phyloP scores from a whole-genome alignment of 108 stramenopile species.

The Discostella stelligeroides region DNA sequence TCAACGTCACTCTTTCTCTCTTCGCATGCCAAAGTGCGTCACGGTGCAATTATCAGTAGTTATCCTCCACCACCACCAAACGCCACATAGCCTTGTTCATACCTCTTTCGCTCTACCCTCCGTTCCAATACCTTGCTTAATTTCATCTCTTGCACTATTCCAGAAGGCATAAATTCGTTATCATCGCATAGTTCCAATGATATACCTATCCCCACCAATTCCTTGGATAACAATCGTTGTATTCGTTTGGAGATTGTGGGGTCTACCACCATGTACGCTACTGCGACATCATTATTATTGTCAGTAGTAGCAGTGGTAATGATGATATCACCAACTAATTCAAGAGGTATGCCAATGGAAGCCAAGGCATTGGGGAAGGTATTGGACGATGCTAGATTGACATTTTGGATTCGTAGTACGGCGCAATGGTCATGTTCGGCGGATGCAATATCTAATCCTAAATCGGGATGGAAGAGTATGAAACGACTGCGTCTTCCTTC shows the following conservation, averaged over 20 bases:
- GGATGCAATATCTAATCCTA: constrained; percentile 38
- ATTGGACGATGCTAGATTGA: constrained; percentile 40
- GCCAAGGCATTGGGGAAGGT: constrained; percentile 43
- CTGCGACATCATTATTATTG: too few relatives aligned
- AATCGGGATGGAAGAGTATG: constrained; percentile 45
- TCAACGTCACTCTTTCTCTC: too few relatives aligned
- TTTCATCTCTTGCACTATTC: constrained; percentile 49
- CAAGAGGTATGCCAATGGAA: constrained; percentile 38
- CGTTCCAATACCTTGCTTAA: constrained; percentile 40
- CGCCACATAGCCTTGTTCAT: constrained; percentile 40
- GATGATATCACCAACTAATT: constrained; percentile 51
- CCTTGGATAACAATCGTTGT: constrained; percentile 42
- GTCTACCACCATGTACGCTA: constrained; percentile 41
- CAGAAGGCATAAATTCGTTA: constrained; percentile 47
- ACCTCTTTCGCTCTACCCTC: constrained; percentile 41
- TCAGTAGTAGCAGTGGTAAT: constrained; percentile 12
- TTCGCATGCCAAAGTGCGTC: too few relatives aligned
- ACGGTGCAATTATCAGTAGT: too few relatives aligned
- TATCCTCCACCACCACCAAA: constrained; percentile 12
- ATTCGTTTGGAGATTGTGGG: constrained; percentile 39
- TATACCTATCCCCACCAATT: constrained; percentile 41
- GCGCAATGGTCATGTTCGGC: constrained; percentile 41
- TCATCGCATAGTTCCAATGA: constrained; percentile 19
- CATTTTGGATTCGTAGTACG: constrained; percentile 42
- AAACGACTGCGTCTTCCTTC: constrained; percentile 47